phyloP scores from a whole-genome alignment of 768 basidiomycete species.

The Pisolithus orientalis region DNA sequence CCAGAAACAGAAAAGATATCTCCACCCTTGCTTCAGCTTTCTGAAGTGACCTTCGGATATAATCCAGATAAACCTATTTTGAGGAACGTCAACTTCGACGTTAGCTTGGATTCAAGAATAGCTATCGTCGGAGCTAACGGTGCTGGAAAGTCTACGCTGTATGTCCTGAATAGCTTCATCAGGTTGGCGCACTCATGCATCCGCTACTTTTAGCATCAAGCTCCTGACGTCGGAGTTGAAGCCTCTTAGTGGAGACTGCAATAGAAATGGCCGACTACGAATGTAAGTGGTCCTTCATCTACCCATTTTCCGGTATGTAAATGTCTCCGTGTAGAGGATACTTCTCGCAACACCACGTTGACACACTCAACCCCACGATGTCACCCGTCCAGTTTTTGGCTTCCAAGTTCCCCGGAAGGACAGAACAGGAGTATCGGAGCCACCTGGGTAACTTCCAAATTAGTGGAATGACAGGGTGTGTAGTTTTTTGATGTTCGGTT shows the following conservation, averaged over 20 bases:
- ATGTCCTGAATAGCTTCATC: constrained; percentile 18
- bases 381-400: constrained; percentile 94
- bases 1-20: constrained; percentile 97
- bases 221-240: constrained; percentile 79
- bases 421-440: constrained; percentile 91
- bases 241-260: constrained; percentile 73
- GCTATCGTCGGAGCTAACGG: constrained; percentile 95
- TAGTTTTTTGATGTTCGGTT: constrained; percentile 1
- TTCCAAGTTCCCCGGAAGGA: constrained; percentile 87
- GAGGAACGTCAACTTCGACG: constrained; percentile 78
- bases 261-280: constrained; percentile 85
- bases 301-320: constrained; percentile 2
- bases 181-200: constrained; percentile 3
- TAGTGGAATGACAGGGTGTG: constrained; percentile 87
- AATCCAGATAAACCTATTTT: constrained; percentile 68
- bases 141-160: constrained; percentile 95
- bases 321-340: constrained; percentile 52
- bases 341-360: constrained; percentile 95
- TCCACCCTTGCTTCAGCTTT: constrained; percentile 88
- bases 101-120: constrained; percentile 90
- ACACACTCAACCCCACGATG: constrained; percentile 77
- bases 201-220: constrained; percentile 62
- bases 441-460: constrained; percentile 98
- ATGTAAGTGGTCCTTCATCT: constrained; percentile 46
- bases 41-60: constrained; percentile 89